Evolutionary conservation across 2,329 filamentous ascomycete species (phyloP).

Genomic region (Incumbomyces lentus): DNA sequence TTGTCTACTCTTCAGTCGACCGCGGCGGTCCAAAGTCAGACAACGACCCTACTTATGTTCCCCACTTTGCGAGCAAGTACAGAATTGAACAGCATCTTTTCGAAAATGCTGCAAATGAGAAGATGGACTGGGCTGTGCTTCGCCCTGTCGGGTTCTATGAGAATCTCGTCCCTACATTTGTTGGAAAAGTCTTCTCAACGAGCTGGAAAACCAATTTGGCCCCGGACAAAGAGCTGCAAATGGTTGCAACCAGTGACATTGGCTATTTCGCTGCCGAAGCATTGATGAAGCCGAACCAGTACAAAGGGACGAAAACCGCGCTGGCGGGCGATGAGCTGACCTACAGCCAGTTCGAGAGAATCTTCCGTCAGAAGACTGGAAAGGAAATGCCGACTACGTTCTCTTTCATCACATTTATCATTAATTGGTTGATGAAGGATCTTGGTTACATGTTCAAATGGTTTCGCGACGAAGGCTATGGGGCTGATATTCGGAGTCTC

Average conservation of each 20-base stretch:
- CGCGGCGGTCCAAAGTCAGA: constrained; percentile 27
- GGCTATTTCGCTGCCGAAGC: constrained; percentile 38
- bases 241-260: constrained; percentile 34
- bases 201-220: constrained; percentile 23
- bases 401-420: constrained; percentile 33
- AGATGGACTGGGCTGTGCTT: constrained; percentile 20
- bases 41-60: constrained; percentile 17
- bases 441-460: constrained; percentile 39
- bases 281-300: constrained; percentile 33
- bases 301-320: constrained; percentile 30
- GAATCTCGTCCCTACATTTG: constrained; percentile 17
- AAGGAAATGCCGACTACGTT: constrained; percentile 27
- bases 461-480: constrained; percentile 40
- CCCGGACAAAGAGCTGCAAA: constrained; percentile 33
- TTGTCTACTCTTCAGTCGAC: constrained; percentile 30
- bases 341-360: constrained; percentile 23
- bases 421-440: constrained; percentile 32
- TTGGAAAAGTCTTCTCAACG: constrained; percentile 16
- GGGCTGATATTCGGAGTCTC: constrained; percentile 33
- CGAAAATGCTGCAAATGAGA: constrained; percentile 25
- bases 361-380: constrained; percentile 24
- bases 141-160: constrained; percentile 22
- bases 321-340: constrained; percentile 39
- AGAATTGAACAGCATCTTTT: constrained; percentile 21
- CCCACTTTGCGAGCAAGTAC: constrained; percentile 23